phyloP scores from a whole-genome alignment of 768 basidiomycete species.

The Auriscalpium microsporum region DNA sequence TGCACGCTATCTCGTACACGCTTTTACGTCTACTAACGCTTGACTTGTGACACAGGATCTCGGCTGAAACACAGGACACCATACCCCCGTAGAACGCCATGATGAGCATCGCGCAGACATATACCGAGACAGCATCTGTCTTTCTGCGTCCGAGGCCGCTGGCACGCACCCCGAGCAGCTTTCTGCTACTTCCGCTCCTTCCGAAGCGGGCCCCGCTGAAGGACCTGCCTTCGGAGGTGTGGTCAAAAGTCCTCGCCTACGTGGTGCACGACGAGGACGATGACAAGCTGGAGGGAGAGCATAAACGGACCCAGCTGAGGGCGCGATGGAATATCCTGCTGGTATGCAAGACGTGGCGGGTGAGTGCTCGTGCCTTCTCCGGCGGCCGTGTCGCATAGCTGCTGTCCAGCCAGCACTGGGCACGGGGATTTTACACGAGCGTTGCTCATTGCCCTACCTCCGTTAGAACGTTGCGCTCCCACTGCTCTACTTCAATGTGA shows the following conservation, averaged over 20 bases:
- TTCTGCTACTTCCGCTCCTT: slow-evolving; percentile 62
- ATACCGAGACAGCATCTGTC: slow-evolving; percentile 19
- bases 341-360: slow-evolving; percentile 13
- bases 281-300: slow-evolving; percentile 1
- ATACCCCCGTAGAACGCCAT: background rate
- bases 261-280: slow-evolving; percentile 18
- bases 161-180: slow-evolving; percentile 45
- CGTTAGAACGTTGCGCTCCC: slow-evolving; percentile 58
- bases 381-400: background rate
- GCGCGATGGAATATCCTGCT: slow-evolving; percentile 16
- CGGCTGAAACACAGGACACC: background rate
- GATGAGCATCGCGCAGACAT: slow-evolving; percentile 4
- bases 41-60: background rate
- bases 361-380: slow-evolving; percentile 4
- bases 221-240: slow-evolving; percentile 61
- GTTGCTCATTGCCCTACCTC: background rate
- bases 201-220: slow-evolving; percentile 43
- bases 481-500: slow-evolving; percentile 51
- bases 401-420: background rate
- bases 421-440: background rate
- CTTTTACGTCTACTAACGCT: background rate
- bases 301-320: slow-evolving; percentile 3
- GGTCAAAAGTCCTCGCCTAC: slow-evolving; percentile 51
- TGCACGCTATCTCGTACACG: background rate
- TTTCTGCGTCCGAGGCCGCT: slow-evolving; percentile 63